Base-by-base conservation (phyloP, 257 asterid species). In the Scutellaria baicalensis region DNA sequence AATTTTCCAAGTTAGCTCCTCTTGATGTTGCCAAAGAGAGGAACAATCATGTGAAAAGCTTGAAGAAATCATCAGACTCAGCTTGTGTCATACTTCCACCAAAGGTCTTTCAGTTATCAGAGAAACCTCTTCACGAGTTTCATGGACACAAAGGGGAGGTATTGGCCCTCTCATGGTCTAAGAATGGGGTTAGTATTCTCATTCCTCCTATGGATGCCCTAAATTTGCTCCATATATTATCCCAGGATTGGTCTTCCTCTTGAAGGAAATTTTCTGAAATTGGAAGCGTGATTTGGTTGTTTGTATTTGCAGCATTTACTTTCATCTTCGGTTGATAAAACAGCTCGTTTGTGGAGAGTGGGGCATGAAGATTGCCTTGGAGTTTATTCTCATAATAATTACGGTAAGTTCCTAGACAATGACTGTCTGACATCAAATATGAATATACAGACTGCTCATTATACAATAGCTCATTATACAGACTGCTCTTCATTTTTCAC, bases 271-370 rank as follows among this genome's bases (percentile, higher is more conserved):
- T 12, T 77, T 17, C 23, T 11, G 39, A 8, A 11, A 58, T 39
- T 17, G 39, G 35, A 16, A 61, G 49, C n/a, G 1, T 61, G 47
- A 20, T 75, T 51, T 35, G 12, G 43, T 74, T 71, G 13, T 56
- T 59, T 48, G 9, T 51, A 44, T 69, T 27, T 77, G 86, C 92
- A 92, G 98, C 77, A 75, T 73, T 81, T 93, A 54, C 84, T 93
- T 59, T 93, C 98, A 5, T 86, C 97, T 12, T 93, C 98, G 0
- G 88, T 85, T 60, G 98, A 93, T 80, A 84, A 84, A 73, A 85
- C 98, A 60, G 97, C 89, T 73, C 96, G 98, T 12, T 54, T 93
- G 78, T 93, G 98, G 98, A 80, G 81, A 87, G 79, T 93, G 51
- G 98, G 93, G 18, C 61, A 69, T 47, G 95, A 90, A 66, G 71